Evolutionary conservation across 2,329 filamentous ascomycete species (phyloP), one percentile per base, ranked within the genome.

Genomic region (Lizonia empirigonia): DNA sequence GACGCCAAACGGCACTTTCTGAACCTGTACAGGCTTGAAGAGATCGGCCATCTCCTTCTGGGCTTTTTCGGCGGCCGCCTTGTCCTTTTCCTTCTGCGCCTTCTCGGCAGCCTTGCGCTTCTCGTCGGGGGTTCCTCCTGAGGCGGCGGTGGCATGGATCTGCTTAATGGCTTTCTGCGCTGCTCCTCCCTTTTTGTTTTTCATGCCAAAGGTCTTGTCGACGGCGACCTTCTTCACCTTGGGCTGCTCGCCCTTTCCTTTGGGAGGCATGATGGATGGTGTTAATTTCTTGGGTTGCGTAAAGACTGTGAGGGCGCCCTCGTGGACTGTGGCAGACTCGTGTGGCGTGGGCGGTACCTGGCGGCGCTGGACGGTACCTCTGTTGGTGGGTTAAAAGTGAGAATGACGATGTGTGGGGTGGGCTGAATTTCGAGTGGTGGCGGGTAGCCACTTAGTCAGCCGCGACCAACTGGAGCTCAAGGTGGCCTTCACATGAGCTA

Each of bases 171-270:
- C 85, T 76, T 87, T 96, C 78, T 97, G 90, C 47, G 91, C 93
- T 44, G 85, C 87, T 50, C 85, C 88, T 63, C 94, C 94, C 82
- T 97, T 99, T 81, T 99, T 99, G 73, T 99, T 99, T 80, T 99
- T 99, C 94, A 99, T 97, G 67, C 94, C 94, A 82, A 99, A 99
- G 39, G 94, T 96, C 79, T 93, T 94, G 81, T 99, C 94, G 58
- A 94, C 91, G 58, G 91, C 89, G 35, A 80, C 68, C 78, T 91
- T 91, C 64, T 73, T 72, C 62, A 75, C 74, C 68, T 78, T 77
- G 50, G 78, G 76, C 59, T 76, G 72, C 39, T 75, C 71, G 55
- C 61, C 63, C 67, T 77, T 76, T 56, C 72, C 71, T 74, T 91
- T 91, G 52, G 89, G 89, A 73, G 89, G 79, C 89, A 92, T 91